These are phyloP conservation scores for Mimosa bimucronata DNA, from an alignment of 306 rosid species.

Conservation along the genomic window DNA sequence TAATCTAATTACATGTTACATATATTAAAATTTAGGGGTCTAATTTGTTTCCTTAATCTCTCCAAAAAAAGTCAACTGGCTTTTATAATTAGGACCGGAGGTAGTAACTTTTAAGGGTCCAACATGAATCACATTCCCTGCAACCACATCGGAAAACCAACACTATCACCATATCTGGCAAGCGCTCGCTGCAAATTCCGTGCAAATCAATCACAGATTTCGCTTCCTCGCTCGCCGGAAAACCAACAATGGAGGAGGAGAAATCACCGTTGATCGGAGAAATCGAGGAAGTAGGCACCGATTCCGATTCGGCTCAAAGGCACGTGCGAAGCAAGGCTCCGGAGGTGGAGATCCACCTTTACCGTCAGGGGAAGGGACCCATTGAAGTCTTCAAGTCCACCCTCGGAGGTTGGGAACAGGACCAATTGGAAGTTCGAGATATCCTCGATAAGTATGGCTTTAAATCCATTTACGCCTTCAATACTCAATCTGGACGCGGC, in stretches of 20 bases:
- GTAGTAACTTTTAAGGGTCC: neutral
- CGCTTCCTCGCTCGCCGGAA: neutral
- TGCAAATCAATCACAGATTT: neutral
- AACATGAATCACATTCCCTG: too few relatives aligned
- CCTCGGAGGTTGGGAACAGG: conserved; percentile 92
- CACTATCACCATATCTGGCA: too few relatives aligned
- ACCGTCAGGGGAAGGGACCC: conserved; percentile 81
- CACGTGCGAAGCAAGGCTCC: conserved; percentile 54
- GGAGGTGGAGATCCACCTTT: conserved; percentile 65
- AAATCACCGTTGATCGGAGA: conserved; percentile 40
- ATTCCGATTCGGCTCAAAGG: conserved; percentile 5
- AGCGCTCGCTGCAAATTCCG: neutral
- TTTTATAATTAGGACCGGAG: too few relatives aligned
- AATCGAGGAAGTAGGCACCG: conserved; percentile 40
- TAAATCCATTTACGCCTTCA: conserved; percentile 73
- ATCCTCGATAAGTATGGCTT: conserved; percentile 74
- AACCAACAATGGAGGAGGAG: conserved; percentile 36
- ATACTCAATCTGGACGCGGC: conserved; percentile 61
- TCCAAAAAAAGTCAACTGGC: too few relatives aligned
- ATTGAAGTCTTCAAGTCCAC: conserved; percentile 58
- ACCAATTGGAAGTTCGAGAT: conserved; percentile 77
- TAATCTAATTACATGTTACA: too few relatives aligned
- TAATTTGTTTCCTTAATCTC: too few relatives aligned
- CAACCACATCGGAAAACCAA: neutral
- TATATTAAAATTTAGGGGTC: too few relatives aligned